Evolutionary conservation across 129 eudicot species (phyloP), one percentile per base, ranked within the genome.

Genomic region (Cynara cardunculus): DNA sequence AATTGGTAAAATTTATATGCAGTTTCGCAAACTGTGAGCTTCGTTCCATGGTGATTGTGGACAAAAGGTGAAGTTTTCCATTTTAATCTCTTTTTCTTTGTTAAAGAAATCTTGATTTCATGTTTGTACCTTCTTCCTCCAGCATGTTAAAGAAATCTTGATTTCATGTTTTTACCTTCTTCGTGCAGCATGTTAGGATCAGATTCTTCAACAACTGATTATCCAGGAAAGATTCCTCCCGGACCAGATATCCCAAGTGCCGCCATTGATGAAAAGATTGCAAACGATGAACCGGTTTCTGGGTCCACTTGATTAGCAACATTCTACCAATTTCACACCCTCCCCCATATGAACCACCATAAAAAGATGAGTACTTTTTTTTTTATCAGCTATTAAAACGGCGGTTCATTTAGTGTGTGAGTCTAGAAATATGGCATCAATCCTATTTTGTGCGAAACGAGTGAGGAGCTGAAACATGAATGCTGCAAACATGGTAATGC

Each of bases 11-110:
- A 24, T 37, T 59, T 67, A 30, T 77, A 39, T 83, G 89, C 93
- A 94, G 98, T 76, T 94, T 92, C 71, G 89, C 93, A 0, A 94
- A 94, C 70, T 94, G 98, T 75, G 98, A 94, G 90, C 98, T 94
- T 81, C 98, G 97, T 18, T 92, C 98, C 19, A 87, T 94, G 98
- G 89, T 94, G 86, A 90, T 94, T 75, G 91, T 84, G 39, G 97
- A 91, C 86, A 90, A 78, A 81, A 84, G 95, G 98, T 94, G 75
- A 80, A 75, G 41, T 71, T 69, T 56, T 25, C 10, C 21, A 1
- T 82, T 74, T 74, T 16, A 66, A 8, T 16, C 30, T 80, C 30
- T 75, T 31, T 7, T 32, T 39, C 0, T 27, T 73, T 81, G 72
- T 80, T 77, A 18, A 14, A 16, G 39, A 16, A 5, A 62, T 70